Conservation (phyloP, 1,284 basidiomycete species). For the Ustilago tritici region DNA sequence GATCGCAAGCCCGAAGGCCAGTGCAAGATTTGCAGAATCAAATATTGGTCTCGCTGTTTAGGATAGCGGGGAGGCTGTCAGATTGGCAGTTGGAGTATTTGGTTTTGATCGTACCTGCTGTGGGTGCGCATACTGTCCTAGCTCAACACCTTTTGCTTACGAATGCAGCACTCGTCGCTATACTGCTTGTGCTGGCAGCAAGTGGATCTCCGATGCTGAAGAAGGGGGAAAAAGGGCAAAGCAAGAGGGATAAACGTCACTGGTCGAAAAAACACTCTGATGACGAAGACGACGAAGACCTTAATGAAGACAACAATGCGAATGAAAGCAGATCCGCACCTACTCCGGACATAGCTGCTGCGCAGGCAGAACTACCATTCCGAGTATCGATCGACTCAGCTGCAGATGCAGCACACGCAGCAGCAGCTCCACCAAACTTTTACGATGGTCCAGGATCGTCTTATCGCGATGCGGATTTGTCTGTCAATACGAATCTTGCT, state of each 20-base stretch:
- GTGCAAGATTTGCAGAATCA: not conserved
- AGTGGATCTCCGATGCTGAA: conserved; percentile 8
- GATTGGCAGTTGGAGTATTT: conserved; percentile 74
- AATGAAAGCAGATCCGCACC: not conserved
- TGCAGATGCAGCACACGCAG: conserved; percentile 54
- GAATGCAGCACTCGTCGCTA: conserved; percentile 72
- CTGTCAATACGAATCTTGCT: conserved; percentile 17
- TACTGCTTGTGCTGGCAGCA: conserved; percentile 1
- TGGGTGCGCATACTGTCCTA: conserved; percentile 82
- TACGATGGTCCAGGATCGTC: conserved; percentile 38
- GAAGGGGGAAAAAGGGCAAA: not conserved
- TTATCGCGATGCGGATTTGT: conserved; percentile 21
- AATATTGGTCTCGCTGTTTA: not conserved
- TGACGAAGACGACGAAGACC: conserved; percentile 43
- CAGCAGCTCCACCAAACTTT: conserved; percentile 44
- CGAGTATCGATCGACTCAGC: conserved; percentile 59
- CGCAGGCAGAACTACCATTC: conserved; percentile 42
- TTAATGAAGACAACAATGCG: not conserved
- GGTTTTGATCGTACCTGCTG: conserved; percentile 79
- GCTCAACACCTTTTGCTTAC: conserved; percentile 76
- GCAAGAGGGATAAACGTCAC: conserved; percentile 29
- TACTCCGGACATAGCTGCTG: not conserved
- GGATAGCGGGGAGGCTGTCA: conserved; percentile 6
- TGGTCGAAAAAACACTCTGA: conserved; percentile 52
- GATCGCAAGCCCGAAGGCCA: not conserved